These are phyloP conservation scores for Phaeolepiota aurea DNA, from an alignment of 768 basidiomycete species.

Conservation along the genomic window DNA sequence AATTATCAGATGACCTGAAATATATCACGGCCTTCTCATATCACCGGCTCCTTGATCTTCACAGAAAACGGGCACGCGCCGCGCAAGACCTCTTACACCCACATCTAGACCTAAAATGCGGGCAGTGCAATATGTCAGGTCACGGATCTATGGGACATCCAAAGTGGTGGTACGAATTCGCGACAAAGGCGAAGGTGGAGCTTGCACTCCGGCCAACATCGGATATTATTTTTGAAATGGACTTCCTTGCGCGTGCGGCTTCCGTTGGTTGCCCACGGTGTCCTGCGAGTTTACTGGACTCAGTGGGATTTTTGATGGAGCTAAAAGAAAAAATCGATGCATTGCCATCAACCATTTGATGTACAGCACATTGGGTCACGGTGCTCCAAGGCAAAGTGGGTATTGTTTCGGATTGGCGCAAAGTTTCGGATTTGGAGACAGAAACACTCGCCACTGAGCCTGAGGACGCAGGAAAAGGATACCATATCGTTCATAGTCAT, in stretches of 20 bases:
- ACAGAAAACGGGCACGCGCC: conserved; percentile 44
- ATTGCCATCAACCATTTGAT: conserved; percentile 22
- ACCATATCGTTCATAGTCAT: too few species aligned
- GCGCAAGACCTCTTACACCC: conserved; percentile 28
- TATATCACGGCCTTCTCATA: conserved; percentile 64
- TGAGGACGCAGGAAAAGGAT: too few species aligned
- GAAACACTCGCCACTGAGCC: too few species aligned
- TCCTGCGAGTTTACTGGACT: conserved; percentile 55
- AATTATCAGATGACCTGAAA: conserved; percentile 53
- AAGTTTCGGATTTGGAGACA: too few species aligned
- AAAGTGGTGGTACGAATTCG: conserved; percentile 64
- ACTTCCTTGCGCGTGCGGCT: conserved; percentile 47
- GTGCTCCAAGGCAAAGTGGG: too few species aligned
- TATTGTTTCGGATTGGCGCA: too few species aligned
- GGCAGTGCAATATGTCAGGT: conserved; percentile 53
- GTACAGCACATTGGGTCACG: too few species aligned
- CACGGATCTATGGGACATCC: conserved; percentile 34
- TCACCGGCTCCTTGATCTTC: conserved; percentile 53
- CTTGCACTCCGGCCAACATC: conserved; percentile 46
- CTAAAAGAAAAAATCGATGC: conserved; percentile 53
- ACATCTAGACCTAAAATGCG: conserved; percentile 43
- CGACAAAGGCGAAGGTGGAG: conserved; percentile 48
- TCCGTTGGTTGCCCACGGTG: conserved; percentile 52
- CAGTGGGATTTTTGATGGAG: conserved; percentile 43
- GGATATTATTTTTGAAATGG: conserved; percentile 50